phyloP scores from a whole-genome alignment of 257 asterid genomes.

The Cordia subcordata region DNA sequence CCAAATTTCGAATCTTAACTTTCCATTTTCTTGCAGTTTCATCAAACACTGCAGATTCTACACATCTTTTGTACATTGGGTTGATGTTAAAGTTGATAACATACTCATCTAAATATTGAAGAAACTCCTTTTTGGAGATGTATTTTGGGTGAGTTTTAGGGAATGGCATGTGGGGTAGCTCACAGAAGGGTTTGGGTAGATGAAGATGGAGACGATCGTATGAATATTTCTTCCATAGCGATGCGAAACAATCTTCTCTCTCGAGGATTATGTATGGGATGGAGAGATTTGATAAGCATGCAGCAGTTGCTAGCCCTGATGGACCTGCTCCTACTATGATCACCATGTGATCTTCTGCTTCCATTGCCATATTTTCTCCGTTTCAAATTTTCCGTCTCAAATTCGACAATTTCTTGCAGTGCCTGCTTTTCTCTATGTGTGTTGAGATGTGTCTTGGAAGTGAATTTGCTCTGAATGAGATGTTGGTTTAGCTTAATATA shows the following conservation, averaged over 20 bases:
- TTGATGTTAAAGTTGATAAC: slow-evolving; percentile 36
- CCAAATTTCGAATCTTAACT: slow-evolving; percentile 30
- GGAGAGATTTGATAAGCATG: slow-evolving; percentile 38
- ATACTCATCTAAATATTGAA: slow-evolving; percentile 52
- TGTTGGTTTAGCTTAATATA: too few relatives aligned
- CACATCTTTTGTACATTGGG: slow-evolving; percentile 36
- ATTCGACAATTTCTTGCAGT: too few relatives aligned
- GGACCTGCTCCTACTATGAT: slow-evolving; percentile 73
- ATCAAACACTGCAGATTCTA: slow-evolving; percentile 45
- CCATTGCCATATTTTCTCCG: not conserved
- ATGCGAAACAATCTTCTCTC: slow-evolving; percentile 62
- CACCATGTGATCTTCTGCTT: slow-evolving; percentile 17
- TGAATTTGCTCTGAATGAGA: too few relatives aligned
- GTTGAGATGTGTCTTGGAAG: too few relatives aligned
- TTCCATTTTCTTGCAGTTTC: slow-evolving; percentile 32
- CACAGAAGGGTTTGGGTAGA: slow-evolving; percentile 46
- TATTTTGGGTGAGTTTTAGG: slow-evolving; percentile 47
- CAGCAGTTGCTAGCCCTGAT: slow-evolving; percentile 74
- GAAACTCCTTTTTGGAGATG: slow-evolving; percentile 31
- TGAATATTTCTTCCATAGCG: slow-evolving; percentile 65
- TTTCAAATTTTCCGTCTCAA: too few relatives aligned
- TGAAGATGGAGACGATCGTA: slow-evolving; percentile 83
- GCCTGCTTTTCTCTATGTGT: too few relatives aligned
- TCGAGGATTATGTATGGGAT: slow-evolving; percentile 58
- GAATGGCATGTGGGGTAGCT: slow-evolving; percentile 47